These are phyloP conservation scores for Xylariales sp. DNA, from an alignment of 2,329 filamentous ascomycete genomes.

Conservation along the genomic window DNA sequence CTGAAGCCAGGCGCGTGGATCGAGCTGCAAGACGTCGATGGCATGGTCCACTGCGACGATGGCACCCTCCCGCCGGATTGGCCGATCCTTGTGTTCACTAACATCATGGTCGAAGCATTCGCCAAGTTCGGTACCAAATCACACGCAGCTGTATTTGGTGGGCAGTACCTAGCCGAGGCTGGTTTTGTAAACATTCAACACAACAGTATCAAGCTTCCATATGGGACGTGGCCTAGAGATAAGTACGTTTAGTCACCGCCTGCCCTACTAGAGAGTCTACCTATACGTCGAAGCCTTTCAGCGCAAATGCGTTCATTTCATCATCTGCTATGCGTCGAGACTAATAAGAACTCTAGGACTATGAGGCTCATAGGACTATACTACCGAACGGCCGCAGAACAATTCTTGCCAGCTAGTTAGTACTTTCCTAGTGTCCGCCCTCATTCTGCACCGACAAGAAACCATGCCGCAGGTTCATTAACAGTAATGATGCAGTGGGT, in stretches of 20 bases:
- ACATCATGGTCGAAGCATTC: constrained; percentile 53
- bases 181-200: constrained; percentile 46
- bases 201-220: constrained; percentile 42
- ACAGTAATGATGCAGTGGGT: constrained; percentile 45
- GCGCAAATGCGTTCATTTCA: not conserved
- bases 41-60: constrained; percentile 54
- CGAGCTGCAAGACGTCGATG: constrained; percentile 60
- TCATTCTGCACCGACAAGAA: not conserved
- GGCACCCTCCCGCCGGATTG: constrained; percentile 50
- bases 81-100: constrained; percentile 51
- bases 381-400: constrained; percentile 55
- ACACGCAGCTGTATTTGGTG: constrained; percentile 54
- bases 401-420: constrained; percentile 54
- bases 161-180: constrained; percentile 49
- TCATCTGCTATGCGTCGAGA: not conserved
- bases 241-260: constrained; percentile 35
- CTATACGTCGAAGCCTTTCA: not conserved
- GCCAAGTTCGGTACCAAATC: constrained; percentile 53
- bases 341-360: constrained; percentile 42
- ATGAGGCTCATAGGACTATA: constrained; percentile 57
- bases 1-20: constrained; percentile 59
- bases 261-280: not conserved
- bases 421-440: constrained; percentile 2
- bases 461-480: constrained; percentile 8
- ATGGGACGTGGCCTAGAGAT: constrained; percentile 47